Percentiles rank a stretch among this genome's conserved stretches.
Evolutionary conservation across 2,329 filamentous ascomycete species (phyloP).

Genomic region (Calonectria pteridis): DNA sequence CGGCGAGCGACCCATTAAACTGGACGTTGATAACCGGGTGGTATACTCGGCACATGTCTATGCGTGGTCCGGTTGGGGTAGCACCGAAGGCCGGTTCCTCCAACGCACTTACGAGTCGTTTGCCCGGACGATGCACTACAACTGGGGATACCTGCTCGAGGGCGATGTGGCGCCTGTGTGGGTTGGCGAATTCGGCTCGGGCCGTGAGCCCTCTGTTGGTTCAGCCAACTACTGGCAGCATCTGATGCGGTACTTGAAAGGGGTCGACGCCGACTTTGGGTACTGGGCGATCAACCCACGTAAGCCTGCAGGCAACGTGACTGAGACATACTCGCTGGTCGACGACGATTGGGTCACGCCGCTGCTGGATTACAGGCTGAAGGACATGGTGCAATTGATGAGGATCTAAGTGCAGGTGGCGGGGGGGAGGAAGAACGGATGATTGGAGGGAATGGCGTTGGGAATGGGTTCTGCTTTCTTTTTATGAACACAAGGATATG

Average conservation of each 20-base stretch:
- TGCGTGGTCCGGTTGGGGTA: slow-evolving; percentile 78
- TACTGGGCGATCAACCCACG: slow-evolving; percentile 79
- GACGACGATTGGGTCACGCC: slow-evolving; percentile 74
- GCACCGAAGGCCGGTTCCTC: slow-evolving; percentile 68
- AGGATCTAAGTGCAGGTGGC: slow-evolving; percentile 20
- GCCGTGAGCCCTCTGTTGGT: slow-evolving; percentile 63
- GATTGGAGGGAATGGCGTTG: slow-evolving; percentile 3
- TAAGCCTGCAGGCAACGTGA: slow-evolving; percentile 69
- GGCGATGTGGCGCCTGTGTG: slow-evolving; percentile 67
- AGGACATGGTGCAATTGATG: slow-evolving; percentile 70
- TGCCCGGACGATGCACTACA: slow-evolving; percentile 69
- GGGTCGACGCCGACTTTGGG: slow-evolving; percentile 73
- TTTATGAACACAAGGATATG: slow-evolving; percentile 17
- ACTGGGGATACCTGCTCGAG: slow-evolving; percentile 74
- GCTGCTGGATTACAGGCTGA: slow-evolving; percentile 72
- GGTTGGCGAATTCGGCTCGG: slow-evolving; percentile 76
- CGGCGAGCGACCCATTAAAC: slow-evolving; percentile 65
- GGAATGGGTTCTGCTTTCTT: slow-evolving; percentile 27
- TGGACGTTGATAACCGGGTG: slow-evolving; percentile 66
- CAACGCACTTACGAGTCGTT: slow-evolving; percentile 74
- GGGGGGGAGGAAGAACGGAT: neutral
- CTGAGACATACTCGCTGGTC: slow-evolving; percentile 72
- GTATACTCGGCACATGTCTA: slow-evolving; percentile 80
- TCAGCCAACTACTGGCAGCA: slow-evolving; percentile 76
- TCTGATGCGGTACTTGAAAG: slow-evolving; percentile 69